Evolutionary conservation across 2,329 filamentous ascomycete genomes (phyloP), one percentile per base, ranked within the genome.

Genomic region (Fonsecaea nubica): DNA sequence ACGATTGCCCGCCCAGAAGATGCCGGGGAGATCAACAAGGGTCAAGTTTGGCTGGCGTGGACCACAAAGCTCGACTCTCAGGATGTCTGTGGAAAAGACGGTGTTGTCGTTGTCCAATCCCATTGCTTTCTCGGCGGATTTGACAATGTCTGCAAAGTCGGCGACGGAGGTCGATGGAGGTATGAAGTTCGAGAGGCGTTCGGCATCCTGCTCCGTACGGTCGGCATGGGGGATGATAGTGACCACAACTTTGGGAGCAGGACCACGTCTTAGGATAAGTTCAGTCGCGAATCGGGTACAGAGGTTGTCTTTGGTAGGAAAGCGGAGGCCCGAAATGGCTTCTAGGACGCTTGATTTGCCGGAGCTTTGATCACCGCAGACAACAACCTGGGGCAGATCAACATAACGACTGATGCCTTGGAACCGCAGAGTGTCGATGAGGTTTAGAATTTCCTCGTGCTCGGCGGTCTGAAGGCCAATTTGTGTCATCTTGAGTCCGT

Each of bases 291-390:
- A 89, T 0, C 85, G 80, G 0, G 88, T 90, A 72, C 86, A 89
- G 0, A 86, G 64, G 30, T 78, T 83, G 13, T 83, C 82, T 4
- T 87, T 84, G 10, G 82, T 77, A 0, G 86, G 85, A 55, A 90
- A 89, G 0, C 82, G 81, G 1, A 91, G 83, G 9, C 84, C 82
- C 0, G 87, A 86, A 55, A 90, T 86, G 0, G 87, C 88, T 69
- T 90, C 85, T 0, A 90, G 81, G 0, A 89, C 86, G 0, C 86
- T 89, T n/a, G 84, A 87, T 72, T 90, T 90, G 2, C 87, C 87
- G 0, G 84, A 83, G 0, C 84, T 87, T 63, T 87, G 85, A 62
- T 87, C 84, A 4, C 88, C 87, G 33, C 85, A 85, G 4, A 89
- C 86, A 3, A 89, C 81, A 42, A 87, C 79, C 69, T 86, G 83